Evolutionary conservation across 2,329 filamentous ascomycete genomes (phyloP), one percentile per base, ranked within the genome.

Genomic region (Teratosphaeria epicoccoides): DNA sequence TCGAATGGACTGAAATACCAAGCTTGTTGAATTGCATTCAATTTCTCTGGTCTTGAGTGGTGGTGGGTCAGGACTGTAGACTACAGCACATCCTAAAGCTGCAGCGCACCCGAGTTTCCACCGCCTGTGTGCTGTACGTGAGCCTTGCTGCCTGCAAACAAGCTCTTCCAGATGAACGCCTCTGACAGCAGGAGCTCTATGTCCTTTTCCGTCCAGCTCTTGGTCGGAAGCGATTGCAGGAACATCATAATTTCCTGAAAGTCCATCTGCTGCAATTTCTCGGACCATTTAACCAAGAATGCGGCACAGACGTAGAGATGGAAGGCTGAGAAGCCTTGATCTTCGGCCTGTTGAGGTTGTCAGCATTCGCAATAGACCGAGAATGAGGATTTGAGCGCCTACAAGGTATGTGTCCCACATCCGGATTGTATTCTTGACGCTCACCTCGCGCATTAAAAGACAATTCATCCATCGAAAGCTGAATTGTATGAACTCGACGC

Each of bases 351-450:
- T 10, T 43, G 26, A 33, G 26, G 43, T 9, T 20, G 43, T 50
- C 17, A 50, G 43, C 24, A 24, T n/a, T 12, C 7, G 4, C n/a
- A n/a, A 7, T 4, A 33, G 6, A 29, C 9, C 6, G 11, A n/a
- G 10, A 10, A 17, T 20, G 17, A 6, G 33, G 6, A 14, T 7
- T 20, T 6, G 10, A 20, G 20, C 3, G 28, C 82, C 67, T 75
- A 96, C 91, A 73, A 98, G 80, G 72, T 98, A 98, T 24, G 93
- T 98, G 70, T 98, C 93, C 93, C 93, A 98, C 93, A 98, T 98
- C 61, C 93, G 80, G 57, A 98, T 95, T 0, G 89, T 96, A 67
- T 96, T 97, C 68, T 84, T 87, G 52, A 98, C 91, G 66, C 87
- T 95, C 58, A 98, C 87, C 72, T 98, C 93, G 57, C 93, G 81